Percentiles rank a stretch among this genome's conserved stretches.
phyloP scores from a whole-genome alignment of 495 filamentous ascomycete species.

The Lichenothelia convexa region DNA sequence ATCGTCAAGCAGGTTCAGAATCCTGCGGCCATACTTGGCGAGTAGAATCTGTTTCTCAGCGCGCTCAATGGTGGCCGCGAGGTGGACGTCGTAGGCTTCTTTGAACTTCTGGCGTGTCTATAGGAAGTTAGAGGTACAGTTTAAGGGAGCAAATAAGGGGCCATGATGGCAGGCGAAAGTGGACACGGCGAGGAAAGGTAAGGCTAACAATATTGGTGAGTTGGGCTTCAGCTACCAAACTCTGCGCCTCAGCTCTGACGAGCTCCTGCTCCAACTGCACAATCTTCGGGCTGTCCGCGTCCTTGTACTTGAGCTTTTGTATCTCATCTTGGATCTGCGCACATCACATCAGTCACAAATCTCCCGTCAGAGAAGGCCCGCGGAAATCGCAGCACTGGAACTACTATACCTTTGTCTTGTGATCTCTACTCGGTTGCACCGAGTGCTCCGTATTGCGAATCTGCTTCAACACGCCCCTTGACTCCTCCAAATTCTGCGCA shows the following conservation, averaged over 20 bases:
- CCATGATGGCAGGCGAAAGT: too few species aligned
- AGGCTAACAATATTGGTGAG: slow-evolving; percentile 60
- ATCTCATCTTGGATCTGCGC: slow-evolving; percentile 66
- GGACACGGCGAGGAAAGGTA: too few species aligned
- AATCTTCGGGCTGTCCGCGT: slow-evolving; percentile 58
- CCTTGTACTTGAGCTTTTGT: slow-evolving; percentile 69
- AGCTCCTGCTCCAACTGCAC: slow-evolving; percentile 85
- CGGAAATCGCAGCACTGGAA: neutral
- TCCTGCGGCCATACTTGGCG: slow-evolving; percentile 67
- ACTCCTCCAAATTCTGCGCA: slow-evolving; percentile 73
- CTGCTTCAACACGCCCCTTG: slow-evolving; percentile 59
- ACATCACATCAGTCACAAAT: slow-evolving; percentile 3
- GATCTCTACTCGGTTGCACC: slow-evolving; percentile 80
- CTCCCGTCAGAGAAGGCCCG: neutral
- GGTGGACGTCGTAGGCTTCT: slow-evolving; percentile 75
- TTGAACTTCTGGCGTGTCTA: slow-evolving; percentile 77
- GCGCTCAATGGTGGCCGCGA: slow-evolving; percentile 76
- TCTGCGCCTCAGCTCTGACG: slow-evolving; percentile 86
- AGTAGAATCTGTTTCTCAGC: slow-evolving; percentile 92
- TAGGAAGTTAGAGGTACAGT: slow-evolving; percentile 2
- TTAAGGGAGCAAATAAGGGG: neutral
- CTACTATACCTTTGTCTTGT: slow-evolving; percentile 43
- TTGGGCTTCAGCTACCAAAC: slow-evolving; percentile 88
- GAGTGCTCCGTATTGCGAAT: slow-evolving; percentile 82
- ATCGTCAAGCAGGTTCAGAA: slow-evolving; percentile 82